These are phyloP conservation scores for Pseudogymnoascus sp. DNA, from an alignment of 2,329 filamentous ascomycete species.

Conservation along the genomic window DNA sequence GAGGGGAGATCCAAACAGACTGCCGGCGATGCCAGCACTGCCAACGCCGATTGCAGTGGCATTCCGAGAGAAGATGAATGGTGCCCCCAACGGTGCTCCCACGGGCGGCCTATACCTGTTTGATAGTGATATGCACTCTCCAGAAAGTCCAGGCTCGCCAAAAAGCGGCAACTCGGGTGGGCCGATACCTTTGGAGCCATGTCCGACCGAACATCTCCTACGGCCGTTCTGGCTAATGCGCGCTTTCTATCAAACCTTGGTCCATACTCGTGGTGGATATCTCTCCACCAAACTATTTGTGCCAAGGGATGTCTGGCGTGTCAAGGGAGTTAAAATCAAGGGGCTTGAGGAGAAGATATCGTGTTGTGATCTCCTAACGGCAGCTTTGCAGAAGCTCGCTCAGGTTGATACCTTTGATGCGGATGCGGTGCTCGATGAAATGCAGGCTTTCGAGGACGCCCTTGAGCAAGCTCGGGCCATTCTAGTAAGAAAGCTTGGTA, in stretches of 20 bases:
- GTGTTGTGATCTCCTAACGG: constrained; percentile 84
- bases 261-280: constrained; percentile 86
- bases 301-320: constrained; percentile 85
- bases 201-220: constrained; percentile 80
- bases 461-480: constrained; percentile 77
- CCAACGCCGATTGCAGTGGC: constrained; percentile 61
- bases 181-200: constrained; percentile 79
- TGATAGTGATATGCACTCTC: constrained; percentile 72
- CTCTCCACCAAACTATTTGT: constrained; percentile 87
- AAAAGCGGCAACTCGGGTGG: constrained; percentile 55
- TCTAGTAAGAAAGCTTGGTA: constrained; percentile 79
- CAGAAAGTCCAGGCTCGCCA: constrained; percentile 55
- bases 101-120: constrained; percentile 72
- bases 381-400: constrained; percentile 75
- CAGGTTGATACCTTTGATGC: constrained; percentile 84
- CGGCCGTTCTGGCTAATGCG: constrained; percentile 98
- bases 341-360: constrained; percentile 88
- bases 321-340: constrained; percentile 89
- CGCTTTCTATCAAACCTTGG: constrained; percentile 84
- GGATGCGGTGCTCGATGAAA: constrained; percentile 86
- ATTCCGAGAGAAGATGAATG: constrained; percentile 51
- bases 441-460: constrained; percentile 79
- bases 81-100: constrained; percentile 38
- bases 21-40: constrained; percentile 52
- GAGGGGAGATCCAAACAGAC: constrained; percentile 38